Evolutionary conservation across 352 stramenopile species (phyloP), one percentile per base, ranked within the genome.

Genomic region (Phytopythium chamaehyphon): DNA sequence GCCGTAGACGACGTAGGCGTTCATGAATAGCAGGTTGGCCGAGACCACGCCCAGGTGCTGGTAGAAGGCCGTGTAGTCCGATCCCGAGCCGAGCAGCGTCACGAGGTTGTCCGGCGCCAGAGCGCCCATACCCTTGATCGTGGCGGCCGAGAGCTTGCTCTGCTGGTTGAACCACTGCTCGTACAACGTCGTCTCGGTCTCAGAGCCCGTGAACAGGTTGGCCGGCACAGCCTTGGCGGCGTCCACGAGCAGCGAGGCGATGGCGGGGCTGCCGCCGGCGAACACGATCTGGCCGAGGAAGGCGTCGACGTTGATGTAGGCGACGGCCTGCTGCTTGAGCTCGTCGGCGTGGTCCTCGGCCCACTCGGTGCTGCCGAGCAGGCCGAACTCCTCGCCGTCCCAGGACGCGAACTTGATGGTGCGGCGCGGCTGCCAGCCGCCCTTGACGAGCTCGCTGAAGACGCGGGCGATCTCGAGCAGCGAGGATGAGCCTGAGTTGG

Each of bases 261-360:
- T 54, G 5, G 73, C 64, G 12, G 72, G 75, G 24, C 61, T 83
- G 23, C 64, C 68, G 18, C 47, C 52, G 2, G 66, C 73, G n/a
- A 63, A 50, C 6, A 88, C 51, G 19, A 49, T 21, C 23, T 58
- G 46, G 16, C 78, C 78, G 12, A 59, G 67, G n/a, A 90, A 76
- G 19, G 63, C 68, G 45, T 90, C 78, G 7, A 83, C 70, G 58
- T 90, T 90, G 19, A 90, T 64, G 60, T 88, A 90, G 11, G 69
- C 66, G 1, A 71, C 54, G 4, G 62, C 67, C 2, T 75, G 43
- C 50, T 64, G 40, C 7, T 82, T 47, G 31, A 76, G 36, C 18
- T 64, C 35, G 19, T 40, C 46, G 1, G 46, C 46, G 46, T 52
- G 31, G 33, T 52, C 46, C 33, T 52, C 46, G 6, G 35, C 33